Conservation (phyloP, 1,284 basidiomycete genomes). For the Sanghuangporus sanghuang region DNA sequence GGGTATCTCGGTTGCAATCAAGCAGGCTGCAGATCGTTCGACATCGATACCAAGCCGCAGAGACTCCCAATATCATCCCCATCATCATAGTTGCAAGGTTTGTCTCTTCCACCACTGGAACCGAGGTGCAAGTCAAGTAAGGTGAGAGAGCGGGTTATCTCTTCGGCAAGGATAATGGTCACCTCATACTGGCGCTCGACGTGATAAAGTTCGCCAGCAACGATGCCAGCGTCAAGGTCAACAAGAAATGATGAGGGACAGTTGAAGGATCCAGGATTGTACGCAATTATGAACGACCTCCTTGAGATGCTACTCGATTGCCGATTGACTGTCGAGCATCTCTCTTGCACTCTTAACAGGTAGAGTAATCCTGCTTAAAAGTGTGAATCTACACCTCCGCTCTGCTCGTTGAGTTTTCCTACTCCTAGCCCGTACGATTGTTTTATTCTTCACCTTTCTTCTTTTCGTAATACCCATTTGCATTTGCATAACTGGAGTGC, state of each 20-base stretch:
- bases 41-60: conserved; percentile 43
- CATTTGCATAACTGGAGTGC: conserved; percentile 16
- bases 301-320: no score
- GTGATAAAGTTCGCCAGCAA: not conserved
- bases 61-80: conserved; percentile 55
- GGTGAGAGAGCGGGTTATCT: conserved; percentile 42
- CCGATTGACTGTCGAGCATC: no score
- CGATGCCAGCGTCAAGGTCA: not conserved
- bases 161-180: conserved; percentile 32
- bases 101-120: conserved; percentile 18
- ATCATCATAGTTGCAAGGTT: conserved; percentile 29
- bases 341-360: no score
- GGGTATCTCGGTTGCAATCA: not conserved
- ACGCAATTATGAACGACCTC: no score
- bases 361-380: conserved; percentile 19
- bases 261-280: no score
- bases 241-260: not conserved
- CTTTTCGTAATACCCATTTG: not conserved
- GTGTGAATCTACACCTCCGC: conserved; percentile 62
- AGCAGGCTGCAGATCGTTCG: not conserved
- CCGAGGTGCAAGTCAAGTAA: conserved; percentile 52
- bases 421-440: conserved; percentile 43
- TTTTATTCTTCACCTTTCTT: conserved; percentile 18
- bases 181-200: conserved; percentile 15
- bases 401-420: conserved; percentile 60